Base-by-base conservation (phyloP, 495 filamentous ascomycete species). In the Lepidopterella palustris region DNA sequence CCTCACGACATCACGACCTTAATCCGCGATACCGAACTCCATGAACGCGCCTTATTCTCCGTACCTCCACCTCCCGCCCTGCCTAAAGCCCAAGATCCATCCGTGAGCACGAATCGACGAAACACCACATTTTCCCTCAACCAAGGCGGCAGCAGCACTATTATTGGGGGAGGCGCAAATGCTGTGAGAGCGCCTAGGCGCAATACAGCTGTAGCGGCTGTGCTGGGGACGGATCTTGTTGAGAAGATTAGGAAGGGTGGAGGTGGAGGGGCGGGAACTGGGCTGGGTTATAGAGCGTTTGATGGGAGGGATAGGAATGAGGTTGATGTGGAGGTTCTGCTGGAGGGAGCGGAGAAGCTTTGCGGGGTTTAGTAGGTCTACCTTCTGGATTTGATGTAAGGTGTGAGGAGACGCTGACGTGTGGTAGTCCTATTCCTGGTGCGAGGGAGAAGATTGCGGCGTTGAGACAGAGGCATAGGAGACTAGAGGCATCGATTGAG, bases 31-130 rank as follows among this genome's bases (percentile, higher is more conserved):
- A 97, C 92, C 28, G 93, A 98, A 74, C 76, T 84, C 18, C 93
- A 98, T 75, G 93, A 98, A 74, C 87, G 92, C 64, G 95, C 92
- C 13, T 82, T 98, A 3, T 98, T 98, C 76, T 91, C 92, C 32
- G 84, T 95, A 8, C 89, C 91, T 5, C 83, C 89, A 0, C 78
- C 88, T 0, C 78, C 80, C 1, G 77, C 81, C 0, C 65, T 72
- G 57, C 65, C 65, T 21, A 60, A 72, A 68, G 55, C 63, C n/a
- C 63, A 64, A 29, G 67, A 69, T 32, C 64, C 73, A 69, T 18
- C 78, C 68, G 59, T 70, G 67, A 71, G 75, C 58, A 70, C 77
- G 29, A 78, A 76, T 40, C 72, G 80, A 31, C 69, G 82, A 29
- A 76, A 73, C 45, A 82, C 79, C 0, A 71, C 71, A 20, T 77